These are phyloP conservation scores for Sutorius australiensis DNA, from an alignment of 768 basidiomycete genomes.

Conservation along the genomic window DNA sequence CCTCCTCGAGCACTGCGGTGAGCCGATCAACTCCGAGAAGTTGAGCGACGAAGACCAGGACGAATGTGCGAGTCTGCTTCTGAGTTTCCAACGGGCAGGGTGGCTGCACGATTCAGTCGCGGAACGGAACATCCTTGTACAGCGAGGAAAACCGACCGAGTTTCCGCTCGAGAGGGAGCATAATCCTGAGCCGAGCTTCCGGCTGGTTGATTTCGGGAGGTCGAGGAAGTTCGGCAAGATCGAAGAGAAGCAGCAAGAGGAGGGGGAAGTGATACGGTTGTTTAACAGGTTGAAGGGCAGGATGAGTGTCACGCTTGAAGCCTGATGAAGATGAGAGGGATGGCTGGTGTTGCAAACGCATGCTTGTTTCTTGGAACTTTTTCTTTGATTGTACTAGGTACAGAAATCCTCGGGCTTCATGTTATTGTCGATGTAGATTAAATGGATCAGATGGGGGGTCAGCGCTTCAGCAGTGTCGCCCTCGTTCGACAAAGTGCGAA, in stretches of 20 bases:
- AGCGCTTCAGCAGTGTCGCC: no score
- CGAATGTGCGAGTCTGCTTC: constrained; percentile 39
- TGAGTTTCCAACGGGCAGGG: constrained; percentile 38
- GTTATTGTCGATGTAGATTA: no score
- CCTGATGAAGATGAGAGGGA: no score
- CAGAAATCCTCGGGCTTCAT: no score
- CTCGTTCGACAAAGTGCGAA: no score
- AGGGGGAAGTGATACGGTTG: constrained; percentile 10
- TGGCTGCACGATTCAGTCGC: constrained; percentile 42
- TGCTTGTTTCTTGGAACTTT: constrained; percentile 33
- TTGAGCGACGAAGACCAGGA: constrained; percentile 36
- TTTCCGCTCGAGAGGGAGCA: constrained; percentile 7
- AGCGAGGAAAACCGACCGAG: constrained; percentile 38
- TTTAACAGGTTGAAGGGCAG: neutral
- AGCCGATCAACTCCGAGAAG: constrained; percentile 24
- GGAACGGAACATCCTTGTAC: constrained; percentile 42
- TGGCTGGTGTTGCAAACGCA: neutral
- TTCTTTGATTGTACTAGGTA: no score
- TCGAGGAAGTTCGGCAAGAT: constrained; percentile 19
- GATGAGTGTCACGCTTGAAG: constrained; percentile 8
- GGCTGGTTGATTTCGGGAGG: constrained; percentile 52
- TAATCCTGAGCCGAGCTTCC: constrained; percentile 34
- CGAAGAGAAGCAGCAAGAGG: neutral
- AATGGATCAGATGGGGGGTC: no score
- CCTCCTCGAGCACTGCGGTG: constrained; percentile 47